Evolutionary conservation across 495 filamentous ascomycete genomes (phyloP), one percentile per base, ranked within the genome.

Genomic region (Podospora sp.): DNA sequence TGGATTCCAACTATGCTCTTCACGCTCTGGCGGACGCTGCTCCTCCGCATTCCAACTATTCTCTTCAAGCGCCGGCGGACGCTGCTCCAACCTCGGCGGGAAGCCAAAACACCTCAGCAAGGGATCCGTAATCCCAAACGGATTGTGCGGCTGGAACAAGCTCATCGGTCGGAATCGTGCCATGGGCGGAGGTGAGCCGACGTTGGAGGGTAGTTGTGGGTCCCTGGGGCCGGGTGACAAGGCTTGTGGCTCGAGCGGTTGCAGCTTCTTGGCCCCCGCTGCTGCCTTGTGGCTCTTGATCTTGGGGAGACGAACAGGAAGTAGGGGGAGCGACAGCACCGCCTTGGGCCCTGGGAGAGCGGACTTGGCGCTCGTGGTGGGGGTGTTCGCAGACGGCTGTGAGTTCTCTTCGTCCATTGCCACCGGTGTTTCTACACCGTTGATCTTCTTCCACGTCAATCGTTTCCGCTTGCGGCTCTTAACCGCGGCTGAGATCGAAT

Each of bases 361-460:
- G 14, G 12, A 2, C 16, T 2, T 2, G 40, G 12, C 12, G 2
- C 40, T 11, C 2, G 4, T 18, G 11, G 5, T 14, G 40, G 40
- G 12, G 12, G 4, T 18, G 40, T 46, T 14, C 16, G 40, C 40
- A 11, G 40, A 11, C 16, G 40, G 40, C 12, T 46, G 40, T 14
- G 11, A 11, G 4, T 18, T 46, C 11, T 18, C 16, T 11, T 46
- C 40, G 16, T 46, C 40, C 40, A 46, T 2, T 2, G 40, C 88
- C 97, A 63, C 61, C 7, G 49, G 65, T 1, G 77, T 76, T 56
- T 80, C 78, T 1, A 81, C 73, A 2, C 79, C 79, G 8, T 75
- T 63, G 14, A 81, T 71, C 46, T 78, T 75, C 50, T 80, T 79
- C 70, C 77, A 78, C 20, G 70, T 57, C 14, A 74, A 61, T 20